Percentiles rank a stretch among this genome's conserved stretches.
These are phyloP conservation scores for Artemisia tridentata DNA, from an alignment of 129 eudicot species.

Conservation along the genomic window DNA sequence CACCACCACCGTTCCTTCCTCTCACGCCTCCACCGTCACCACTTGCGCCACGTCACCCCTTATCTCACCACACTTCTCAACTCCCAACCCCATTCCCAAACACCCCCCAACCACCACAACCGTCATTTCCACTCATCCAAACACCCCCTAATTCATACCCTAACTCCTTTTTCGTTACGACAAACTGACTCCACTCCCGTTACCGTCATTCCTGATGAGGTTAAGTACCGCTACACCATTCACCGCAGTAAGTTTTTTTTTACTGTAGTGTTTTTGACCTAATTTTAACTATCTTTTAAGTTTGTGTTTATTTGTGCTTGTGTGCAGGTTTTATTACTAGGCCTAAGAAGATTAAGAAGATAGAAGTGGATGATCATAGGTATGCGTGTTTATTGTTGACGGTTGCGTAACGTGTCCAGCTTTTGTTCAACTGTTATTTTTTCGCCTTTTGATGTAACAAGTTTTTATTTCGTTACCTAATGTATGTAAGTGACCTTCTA, in stretches of 20 bases:
- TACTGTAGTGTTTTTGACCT: not conserved
- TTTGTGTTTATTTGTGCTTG: not conserved
- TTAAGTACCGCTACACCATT: conserved; percentile 22
- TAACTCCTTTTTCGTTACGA: conserved; percentile 17
- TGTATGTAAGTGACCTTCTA: too few relatives aligned
- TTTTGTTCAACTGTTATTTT: too few relatives aligned
- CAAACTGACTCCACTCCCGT: conserved; percentile 14
- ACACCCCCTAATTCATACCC: not conserved
- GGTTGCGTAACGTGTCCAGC: not conserved
- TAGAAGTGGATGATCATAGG: conserved; percentile 84
- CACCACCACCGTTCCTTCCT: conserved; percentile 16
- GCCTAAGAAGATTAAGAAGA: conserved; percentile 57
- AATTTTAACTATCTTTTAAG: not conserved
- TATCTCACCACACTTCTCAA: conserved; percentile 15
- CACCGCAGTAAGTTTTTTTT: conserved; percentile 37
- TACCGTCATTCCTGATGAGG: not conserved
- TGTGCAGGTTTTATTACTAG: conserved; percentile 68
- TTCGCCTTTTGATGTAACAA: too few relatives aligned
- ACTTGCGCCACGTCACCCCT: conserved; percentile 18
- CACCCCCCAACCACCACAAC: not conserved
- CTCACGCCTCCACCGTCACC: conserved; percentile 17
- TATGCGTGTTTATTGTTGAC: conserved; percentile 15
- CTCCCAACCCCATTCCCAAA: not conserved
- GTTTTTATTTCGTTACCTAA: too few relatives aligned
- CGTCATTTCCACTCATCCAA: conserved; percentile 11